These are phyloP conservation scores for Protea cynaroides DNA, from an alignment of 164 flowering plant genomes.

Conservation along the genomic window DNA sequence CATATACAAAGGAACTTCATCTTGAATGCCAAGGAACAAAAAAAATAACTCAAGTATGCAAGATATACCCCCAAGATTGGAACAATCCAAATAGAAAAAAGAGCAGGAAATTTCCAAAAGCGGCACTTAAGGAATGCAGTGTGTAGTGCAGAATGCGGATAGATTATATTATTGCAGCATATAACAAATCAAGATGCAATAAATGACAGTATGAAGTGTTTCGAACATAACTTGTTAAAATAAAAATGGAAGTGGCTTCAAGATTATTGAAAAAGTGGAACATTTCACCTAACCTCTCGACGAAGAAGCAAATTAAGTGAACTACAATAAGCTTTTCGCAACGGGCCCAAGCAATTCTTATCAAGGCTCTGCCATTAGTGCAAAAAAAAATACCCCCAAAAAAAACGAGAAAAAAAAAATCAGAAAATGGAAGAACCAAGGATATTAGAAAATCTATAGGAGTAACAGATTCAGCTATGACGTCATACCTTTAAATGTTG, in stretches of 20 bases:
- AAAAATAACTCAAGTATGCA: neutral
- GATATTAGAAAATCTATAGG: neutral
- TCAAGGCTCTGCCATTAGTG: slow-evolving; percentile 73
- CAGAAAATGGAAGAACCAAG: neutral
- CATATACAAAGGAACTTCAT: too few species aligned
- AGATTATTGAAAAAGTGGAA: neutral
- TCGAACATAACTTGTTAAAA: neutral
- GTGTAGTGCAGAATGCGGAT: too few species aligned
- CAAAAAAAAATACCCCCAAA: neutral
- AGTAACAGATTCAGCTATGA: neutral
- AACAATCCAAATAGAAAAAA: neutral
- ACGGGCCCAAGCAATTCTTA: slow-evolving; percentile 76
- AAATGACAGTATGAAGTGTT: neutral
- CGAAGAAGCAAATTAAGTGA: slow-evolving; percentile 97
- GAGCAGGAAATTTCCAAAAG: neutral
- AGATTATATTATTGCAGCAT: neutral
- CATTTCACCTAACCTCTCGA: slow-evolving; percentile 66
- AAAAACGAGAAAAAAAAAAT: neutral
- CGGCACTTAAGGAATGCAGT: neutral
- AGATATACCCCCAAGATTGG: neutral
- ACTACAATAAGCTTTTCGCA: slow-evolving; percentile 94
- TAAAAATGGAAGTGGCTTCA: neutral
- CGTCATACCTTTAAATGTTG: slow-evolving; percentile 82
- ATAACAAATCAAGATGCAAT: too few species aligned
- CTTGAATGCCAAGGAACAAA: too few species aligned